Base-by-base conservation (phyloP, 148 eudicot genomes). In the Amaranthus cruentus region DNA sequence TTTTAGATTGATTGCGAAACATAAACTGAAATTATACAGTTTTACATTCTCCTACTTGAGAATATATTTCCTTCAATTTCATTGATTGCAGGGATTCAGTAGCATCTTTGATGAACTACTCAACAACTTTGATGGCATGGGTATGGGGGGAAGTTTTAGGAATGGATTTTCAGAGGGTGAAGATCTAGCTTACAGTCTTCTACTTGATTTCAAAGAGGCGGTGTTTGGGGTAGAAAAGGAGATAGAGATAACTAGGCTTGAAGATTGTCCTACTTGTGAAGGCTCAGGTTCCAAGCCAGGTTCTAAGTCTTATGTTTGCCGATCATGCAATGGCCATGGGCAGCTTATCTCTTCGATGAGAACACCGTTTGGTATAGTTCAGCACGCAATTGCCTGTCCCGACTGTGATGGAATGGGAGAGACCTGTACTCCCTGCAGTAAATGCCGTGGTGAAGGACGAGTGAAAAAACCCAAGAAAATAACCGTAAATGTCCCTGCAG, bases 211-310 rank as follows among this genome's bases (percentile, higher is more conserved):
- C 80, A 92, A 84, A 75, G 99, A 96, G 71, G 99, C 97, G 4
- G 87, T 95, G 38, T 96, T 96, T 70, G 97, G 99, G 43, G 82
- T 87, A 48, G 96, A 92, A 55, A 96, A 92, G 73, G 94, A 87
- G 63, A 89, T 96, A 3, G 96, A 96, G 71, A 80, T 96, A 18
- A 83, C 83, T 49, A 82, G 90, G 65, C 99, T 96, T 7, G 97
- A 90, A 81, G 67, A 73, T 59, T 96, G 99, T 75, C 69, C 74
- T 73, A 86, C 99, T 2, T 96, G 99, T 73, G 82, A 88, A 42
- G 99, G 97, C 52, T 86, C 94, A 0, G 99, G 99, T 71, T 85
- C 94, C 14, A 96, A 92, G 75, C 88, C 96, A 2, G 99, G 99
- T 60, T 81, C 97, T 48, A 84, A 61, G 43, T 80, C 97, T n/a